Evolutionary conservation across 805 yeast species (phyloP).

Genomic region (Candida ponderosae): DNA sequence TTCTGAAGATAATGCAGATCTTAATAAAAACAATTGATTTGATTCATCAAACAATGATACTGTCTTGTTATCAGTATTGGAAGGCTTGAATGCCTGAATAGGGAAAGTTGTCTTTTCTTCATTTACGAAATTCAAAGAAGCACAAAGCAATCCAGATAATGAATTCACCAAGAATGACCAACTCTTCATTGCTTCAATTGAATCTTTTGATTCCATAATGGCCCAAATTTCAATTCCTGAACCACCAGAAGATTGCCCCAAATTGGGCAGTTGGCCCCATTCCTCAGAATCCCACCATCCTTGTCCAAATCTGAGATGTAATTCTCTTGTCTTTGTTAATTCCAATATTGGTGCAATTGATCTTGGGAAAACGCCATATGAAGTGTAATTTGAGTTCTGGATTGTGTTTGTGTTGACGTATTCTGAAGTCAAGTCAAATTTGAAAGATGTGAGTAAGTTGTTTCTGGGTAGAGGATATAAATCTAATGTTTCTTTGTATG

Average conservation of each 20-base stretch:
- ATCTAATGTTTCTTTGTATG: conserved; percentile 54
- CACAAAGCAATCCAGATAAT: conserved; percentile 89
- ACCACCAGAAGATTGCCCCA: conserved; percentile 77
- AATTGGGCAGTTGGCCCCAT: conserved; percentile 77
- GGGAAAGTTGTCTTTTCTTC: conserved; percentile 70
- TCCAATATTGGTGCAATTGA: conserved; percentile 71
- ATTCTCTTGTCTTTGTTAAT: conserved; percentile 57
- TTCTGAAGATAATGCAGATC: conserved; percentile 90
- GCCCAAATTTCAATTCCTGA: conserved; percentile 96
- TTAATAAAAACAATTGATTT: conserved; percentile 45
- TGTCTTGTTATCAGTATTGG: conserved; percentile 6
- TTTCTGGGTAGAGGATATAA: conserved; percentile 71
- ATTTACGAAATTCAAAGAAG: conserved; percentile 86
- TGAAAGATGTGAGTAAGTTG: conserved; percentile 60
- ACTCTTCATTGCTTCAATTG: conserved; percentile 44
- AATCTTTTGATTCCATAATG: conserved; percentile 53
- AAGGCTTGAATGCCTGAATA: conserved; percentile 25
- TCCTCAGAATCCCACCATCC: conserved; percentile 91
- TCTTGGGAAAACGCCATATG: conserved; percentile 71
- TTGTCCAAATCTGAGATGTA: conserved; percentile 82
- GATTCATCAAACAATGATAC: conserved; percentile 20
- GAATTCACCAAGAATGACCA: conserved; percentile 74
- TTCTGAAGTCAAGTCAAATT: conserved; percentile 56
- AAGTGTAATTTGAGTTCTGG: conserved; percentile 23
- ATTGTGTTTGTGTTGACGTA: conserved; percentile 22